Evolutionary conservation across 108 stramenopile genomes (phyloP).

Genomic region (Stephanodiscus minutulus): DNA sequence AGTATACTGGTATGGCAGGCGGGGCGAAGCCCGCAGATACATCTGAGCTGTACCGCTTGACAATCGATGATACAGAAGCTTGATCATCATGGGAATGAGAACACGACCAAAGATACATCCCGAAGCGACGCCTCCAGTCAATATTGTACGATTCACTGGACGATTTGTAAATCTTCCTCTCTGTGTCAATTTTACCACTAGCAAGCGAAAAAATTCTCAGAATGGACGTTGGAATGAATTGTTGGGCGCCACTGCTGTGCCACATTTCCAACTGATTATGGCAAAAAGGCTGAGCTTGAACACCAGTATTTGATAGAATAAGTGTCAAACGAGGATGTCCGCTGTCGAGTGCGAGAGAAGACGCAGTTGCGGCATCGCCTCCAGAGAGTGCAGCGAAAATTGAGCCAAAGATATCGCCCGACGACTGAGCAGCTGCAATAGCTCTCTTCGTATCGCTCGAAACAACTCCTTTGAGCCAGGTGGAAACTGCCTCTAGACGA

Average conservation of each 20-base stretch:
- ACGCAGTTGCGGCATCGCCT: conserved; percentile 62
- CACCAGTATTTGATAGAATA: conserved; percentile 50
- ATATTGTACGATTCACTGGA: conserved; percentile 29
- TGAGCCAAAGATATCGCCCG: conserved; percentile 45
- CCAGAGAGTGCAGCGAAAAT: conserved; percentile 73
- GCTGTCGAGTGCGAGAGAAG: conserved; percentile 54
- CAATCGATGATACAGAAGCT: conserved; percentile 36
- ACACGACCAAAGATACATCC: conserved; percentile 61
- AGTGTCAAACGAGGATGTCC: conserved; percentile 63
- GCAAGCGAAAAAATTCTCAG: conserved; percentile 58
- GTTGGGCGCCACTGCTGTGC: conserved; percentile 47
- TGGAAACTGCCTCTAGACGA: conserved; percentile 35
- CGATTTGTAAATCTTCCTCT: conserved; percentile 54
- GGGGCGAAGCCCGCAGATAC: conserved; percentile 58
- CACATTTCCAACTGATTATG: conserved; percentile 48
- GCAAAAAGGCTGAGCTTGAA: conserved; percentile 32
- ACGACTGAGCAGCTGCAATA: conserved; percentile 27
- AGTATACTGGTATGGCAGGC: conserved; percentile 50
- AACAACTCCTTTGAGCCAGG: conserved; percentile 26
- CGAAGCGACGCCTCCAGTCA: conserved; percentile 79
- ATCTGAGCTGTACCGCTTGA: conserved; percentile 58
- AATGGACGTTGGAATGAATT: conserved; percentile 40
- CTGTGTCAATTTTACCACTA: conserved; percentile 55
- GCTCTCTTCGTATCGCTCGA: conserved; percentile 26
- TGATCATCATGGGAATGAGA: conserved; percentile 25